Percentiles rank a stretch among this genome's conserved stretches.
Conservation (phyloP, 371 early-diverging fungal genomes). For the Synchytrium microbalum region DNA sequence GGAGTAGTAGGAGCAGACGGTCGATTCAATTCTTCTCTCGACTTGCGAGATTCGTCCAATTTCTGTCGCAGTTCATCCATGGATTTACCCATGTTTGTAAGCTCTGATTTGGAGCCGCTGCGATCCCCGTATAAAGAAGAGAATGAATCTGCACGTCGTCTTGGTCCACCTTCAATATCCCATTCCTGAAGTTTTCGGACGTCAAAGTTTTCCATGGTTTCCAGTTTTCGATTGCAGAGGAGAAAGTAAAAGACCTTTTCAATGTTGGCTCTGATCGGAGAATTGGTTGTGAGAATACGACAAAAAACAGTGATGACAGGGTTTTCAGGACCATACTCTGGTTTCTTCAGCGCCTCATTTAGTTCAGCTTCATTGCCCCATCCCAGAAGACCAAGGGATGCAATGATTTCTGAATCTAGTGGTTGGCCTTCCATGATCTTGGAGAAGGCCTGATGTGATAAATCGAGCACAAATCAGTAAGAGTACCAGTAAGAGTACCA, state of each 20-base stretch:
- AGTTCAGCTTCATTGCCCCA: constrained; percentile 38
- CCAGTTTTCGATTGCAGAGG: constrained; percentile 43
- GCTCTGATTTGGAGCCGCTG: constrained; percentile 11
- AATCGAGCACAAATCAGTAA: too few species aligned
- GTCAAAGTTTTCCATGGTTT: constrained; percentile 43
- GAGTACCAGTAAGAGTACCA: too few species aligned
- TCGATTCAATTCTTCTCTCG: neutral
- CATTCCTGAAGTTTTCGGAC: constrained; percentile 14
- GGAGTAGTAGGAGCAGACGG: neutral
- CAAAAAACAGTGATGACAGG: neutral
- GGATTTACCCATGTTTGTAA: constrained; percentile 9
- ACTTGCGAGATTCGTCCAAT: neutral
- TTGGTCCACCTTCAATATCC: constrained; percentile 29
- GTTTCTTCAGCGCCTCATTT: constrained; percentile 22
- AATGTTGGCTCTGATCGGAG: constrained; percentile 18
- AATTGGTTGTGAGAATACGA: constrained; percentile 5
- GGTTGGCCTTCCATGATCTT: neutral
- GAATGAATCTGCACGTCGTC: constrained; percentile 26
- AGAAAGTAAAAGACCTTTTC: constrained; percentile 59
- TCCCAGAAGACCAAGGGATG: constrained; percentile 35
- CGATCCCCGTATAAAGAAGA: constrained; percentile 8
- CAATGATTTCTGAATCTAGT: constrained; percentile 40
- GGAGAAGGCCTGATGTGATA: too few species aligned
- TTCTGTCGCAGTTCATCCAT: constrained; percentile 11
- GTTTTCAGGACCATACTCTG: constrained; percentile 26